A percentile compares a stretch with the other conserved stretches of the same genome.
Evolutionary conservation across 352 stramenopile genomes (phyloP).

Genomic region (Stephanocyclus meneghinianus): DNA sequence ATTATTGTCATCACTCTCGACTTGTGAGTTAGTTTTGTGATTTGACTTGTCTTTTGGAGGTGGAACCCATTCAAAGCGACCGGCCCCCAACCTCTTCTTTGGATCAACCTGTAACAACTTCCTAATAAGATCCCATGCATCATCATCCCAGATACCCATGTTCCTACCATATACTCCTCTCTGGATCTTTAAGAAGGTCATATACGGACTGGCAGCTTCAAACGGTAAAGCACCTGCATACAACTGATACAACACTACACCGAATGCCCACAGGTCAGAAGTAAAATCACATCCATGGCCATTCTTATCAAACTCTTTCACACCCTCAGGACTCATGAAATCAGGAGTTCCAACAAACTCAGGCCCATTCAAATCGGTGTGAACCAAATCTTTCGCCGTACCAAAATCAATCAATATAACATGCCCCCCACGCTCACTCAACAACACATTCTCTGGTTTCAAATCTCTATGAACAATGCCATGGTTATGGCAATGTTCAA

Average conservation of each 20-base stretch:
- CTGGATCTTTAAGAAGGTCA: conserved; percentile 87
- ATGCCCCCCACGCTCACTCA: conserved; percentile 82
- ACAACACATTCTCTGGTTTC: conserved; percentile 93
- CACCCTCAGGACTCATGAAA: conserved; percentile 87
- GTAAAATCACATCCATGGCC: conserved; percentile 59
- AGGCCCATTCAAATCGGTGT: conserved; percentile 87
- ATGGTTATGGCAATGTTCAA: conserved; percentile 91
- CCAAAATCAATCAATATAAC: conserved; percentile 89
- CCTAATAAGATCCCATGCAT: conserved; percentile 81
- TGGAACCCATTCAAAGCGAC: conserved; percentile 57
- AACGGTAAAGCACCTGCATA: conserved; percentile 84
- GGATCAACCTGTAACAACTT: conserved; percentile 78
- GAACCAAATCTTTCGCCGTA: conserved; percentile 86
- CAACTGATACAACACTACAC: conserved; percentile 84
- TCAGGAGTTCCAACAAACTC: conserved; percentile 90
- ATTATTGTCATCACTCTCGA: conserved; percentile 1
- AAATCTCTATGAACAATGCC: conserved; percentile 91
- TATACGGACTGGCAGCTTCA: conserved; percentile 82
- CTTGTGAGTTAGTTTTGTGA: neutral
- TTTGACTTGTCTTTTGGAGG: conserved; percentile 17
- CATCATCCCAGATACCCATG: conserved; percentile 74
- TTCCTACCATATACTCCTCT: conserved; percentile 56
- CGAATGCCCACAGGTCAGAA: conserved; percentile 85
- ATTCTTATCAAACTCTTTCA: conserved; percentile 38
- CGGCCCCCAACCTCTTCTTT: conserved; percentile 76